These are phyloP conservation scores for Samsoniella hepiali DNA, from an alignment of 2,329 filamentous ascomycete genomes.

Conservation along the genomic window DNA sequence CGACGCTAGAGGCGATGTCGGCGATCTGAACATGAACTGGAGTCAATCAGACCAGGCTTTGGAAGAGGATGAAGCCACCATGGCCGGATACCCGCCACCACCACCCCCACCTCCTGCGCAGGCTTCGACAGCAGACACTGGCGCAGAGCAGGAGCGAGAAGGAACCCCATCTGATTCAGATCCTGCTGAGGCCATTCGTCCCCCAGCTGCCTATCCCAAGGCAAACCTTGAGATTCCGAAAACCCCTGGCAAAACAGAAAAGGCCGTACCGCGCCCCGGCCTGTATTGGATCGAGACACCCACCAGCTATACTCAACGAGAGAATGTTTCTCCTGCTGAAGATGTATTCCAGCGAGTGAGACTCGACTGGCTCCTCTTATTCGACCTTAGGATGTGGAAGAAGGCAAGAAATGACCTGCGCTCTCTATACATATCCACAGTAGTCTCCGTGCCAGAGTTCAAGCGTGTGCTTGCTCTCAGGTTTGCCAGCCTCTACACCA, in stretches of 20 bases:
- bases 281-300: conserved; percentile 87
- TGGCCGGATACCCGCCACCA: conserved; percentile 68
- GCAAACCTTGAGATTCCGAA: conserved; percentile 72
- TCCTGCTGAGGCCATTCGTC: conserved; percentile 61
- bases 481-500: conserved; percentile 94
- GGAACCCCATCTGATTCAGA: conserved; percentile 71
- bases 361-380: conserved; percentile 90
- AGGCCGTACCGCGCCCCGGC: conserved; percentile 59
- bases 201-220: conserved; percentile 59
- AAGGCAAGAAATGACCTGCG: conserved; percentile 86
- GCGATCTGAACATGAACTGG: conserved; percentile 50
- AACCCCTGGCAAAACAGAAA: conserved; percentile 62
- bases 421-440: conserved; percentile 92
- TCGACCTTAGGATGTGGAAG: conserved; percentile 96
- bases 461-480: conserved; percentile 88
- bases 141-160: conserved; percentile 49
- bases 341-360: conserved; percentile 86
- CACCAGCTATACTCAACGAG: conserved; percentile 59
- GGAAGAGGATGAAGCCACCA: conserved; percentile 73
- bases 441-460: conserved; percentile 93
- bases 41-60: conserved; percentile 61
- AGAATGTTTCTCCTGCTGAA: conserved; percentile 69
- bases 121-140: conserved; percentile 38
- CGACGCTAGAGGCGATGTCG: conserved; percentile 45
- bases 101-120: conserved; percentile 60